Conservation (phyloP, 306 rosid genomes). For the Pterocarpus santalinus region DNA sequence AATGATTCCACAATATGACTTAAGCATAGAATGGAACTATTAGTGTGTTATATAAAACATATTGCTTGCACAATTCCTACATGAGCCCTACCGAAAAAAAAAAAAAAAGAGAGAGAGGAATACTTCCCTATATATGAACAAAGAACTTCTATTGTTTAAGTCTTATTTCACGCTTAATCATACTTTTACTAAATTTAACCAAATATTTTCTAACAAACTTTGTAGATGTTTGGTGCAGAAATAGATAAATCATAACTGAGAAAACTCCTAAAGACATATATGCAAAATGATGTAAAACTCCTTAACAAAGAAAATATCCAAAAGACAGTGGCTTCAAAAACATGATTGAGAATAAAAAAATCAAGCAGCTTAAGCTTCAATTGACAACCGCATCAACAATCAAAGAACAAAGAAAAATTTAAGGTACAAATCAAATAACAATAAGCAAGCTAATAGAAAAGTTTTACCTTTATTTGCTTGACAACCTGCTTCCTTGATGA, state of each 20-base stretch:
- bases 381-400: conserved; percentile 28
- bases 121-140: no score
- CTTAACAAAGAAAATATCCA: not conserved
- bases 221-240: no score
- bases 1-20: no score
- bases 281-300: conserved; percentile 6
- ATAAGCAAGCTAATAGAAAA: conserved; percentile 56
- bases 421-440: conserved; percentile 37
- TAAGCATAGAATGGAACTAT: no score
- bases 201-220: no score
- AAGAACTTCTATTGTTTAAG: no score
- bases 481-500: conserved; percentile 87
- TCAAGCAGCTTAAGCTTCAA: conserved; percentile 26
- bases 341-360: conserved; percentile 7
- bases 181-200: no score
- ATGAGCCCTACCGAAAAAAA: no score
- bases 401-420: conserved; percentile 12
- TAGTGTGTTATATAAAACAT: no score
- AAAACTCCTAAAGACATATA: conserved; percentile 21
- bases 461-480: conserved; percentile 91
- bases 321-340: conserved; percentile 11
- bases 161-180: no score
- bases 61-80: conserved; percentile 10
- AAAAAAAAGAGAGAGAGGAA: no score
- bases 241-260: no score